Conservation (phyloP, 441 rosid species). For the Viola pubescens region DNA sequence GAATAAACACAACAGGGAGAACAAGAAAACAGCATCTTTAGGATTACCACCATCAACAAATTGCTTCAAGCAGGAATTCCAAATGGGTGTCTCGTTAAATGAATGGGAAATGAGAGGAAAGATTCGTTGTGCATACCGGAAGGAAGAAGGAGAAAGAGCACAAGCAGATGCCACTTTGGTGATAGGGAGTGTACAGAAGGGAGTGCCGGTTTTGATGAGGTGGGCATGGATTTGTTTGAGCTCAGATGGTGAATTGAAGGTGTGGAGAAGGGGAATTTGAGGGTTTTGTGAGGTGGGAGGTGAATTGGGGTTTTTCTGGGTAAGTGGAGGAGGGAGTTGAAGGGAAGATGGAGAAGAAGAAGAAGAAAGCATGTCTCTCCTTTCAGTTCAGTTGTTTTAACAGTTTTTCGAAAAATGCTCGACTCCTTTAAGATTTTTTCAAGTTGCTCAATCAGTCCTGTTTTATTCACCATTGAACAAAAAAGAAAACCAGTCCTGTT, state of each 20-base stretch:
- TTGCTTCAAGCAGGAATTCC: slow-evolving; percentile 34
- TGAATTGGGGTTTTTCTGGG: too few species aligned
- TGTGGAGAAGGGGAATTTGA: slow-evolving; percentile 16
- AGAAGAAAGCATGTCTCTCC: neutral
- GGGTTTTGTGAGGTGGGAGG: slow-evolving; percentile 6
- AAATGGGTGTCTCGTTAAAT: slow-evolving; percentile 14
- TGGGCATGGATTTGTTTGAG: slow-evolving; percentile 36
- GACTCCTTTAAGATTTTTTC: too few species aligned
- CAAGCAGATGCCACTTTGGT: slow-evolving; percentile 28
- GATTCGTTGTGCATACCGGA: slow-evolving; percentile 28
- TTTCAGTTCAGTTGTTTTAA: too few species aligned
- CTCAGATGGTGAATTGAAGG: slow-evolving; percentile 30
- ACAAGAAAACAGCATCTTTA: slow-evolving; percentile 24
- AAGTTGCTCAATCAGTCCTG: too few species aligned
- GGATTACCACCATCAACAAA: slow-evolving; percentile 27
- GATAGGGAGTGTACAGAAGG: slow-evolving; percentile 25
- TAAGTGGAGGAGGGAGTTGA: neutral
- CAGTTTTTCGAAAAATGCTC: too few species aligned
- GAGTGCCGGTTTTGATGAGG: slow-evolving; percentile 27
- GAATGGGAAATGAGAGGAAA: slow-evolving; percentile 8
- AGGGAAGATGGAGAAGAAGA: slow-evolving; percentile 6
- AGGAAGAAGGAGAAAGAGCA: slow-evolving; percentile 17
- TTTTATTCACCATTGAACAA: too few species aligned
- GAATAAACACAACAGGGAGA: slow-evolving; percentile 19
- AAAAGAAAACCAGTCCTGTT: too few species aligned